Evolutionary conservation across 2,329 filamentous ascomycete species (phyloP).

Genomic region (Hawksworthiomyces lignivorus): DNA sequence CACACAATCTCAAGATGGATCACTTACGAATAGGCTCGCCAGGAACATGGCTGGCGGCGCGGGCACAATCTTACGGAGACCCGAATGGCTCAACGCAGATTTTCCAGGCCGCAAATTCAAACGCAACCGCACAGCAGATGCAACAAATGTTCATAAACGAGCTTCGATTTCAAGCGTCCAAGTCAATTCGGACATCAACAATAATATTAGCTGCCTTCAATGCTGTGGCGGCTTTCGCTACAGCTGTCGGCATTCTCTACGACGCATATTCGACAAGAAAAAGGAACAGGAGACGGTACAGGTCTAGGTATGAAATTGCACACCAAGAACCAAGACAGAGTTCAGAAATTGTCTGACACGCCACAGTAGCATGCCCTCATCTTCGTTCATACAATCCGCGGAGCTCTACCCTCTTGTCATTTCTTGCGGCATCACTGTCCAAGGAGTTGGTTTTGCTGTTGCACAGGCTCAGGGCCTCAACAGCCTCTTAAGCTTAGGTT

Average conservation of each 20-base stretch:
- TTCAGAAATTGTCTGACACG: no score
- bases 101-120: conserved; percentile 19
- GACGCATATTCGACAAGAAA: conserved; percentile 43
- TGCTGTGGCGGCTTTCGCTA: conserved; percentile 47
- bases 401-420: conserved; percentile 50
- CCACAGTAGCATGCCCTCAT: conserved; percentile 19
- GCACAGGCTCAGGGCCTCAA: conserved; percentile 49
- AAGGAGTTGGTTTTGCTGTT: conserved; percentile 49
- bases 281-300: conserved; percentile 31
- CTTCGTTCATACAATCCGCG: conserved; percentile 36
- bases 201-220: conserved; percentile 57
- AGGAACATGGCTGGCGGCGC: conserved; percentile 23
- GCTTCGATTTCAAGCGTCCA: conserved; percentile 44
- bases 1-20: conserved; percentile 8
- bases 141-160: conserved; percentile 37
- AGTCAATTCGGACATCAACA: conserved; percentile 52
- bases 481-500: conserved; percentile 42
- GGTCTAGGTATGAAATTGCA: conserved; percentile 31
- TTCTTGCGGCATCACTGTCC: conserved; percentile 48
- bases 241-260: conserved; percentile 48
- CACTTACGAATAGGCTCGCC: conserved; percentile 16
- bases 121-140: conserved; percentile 37
- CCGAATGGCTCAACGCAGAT: conserved; percentile 12
- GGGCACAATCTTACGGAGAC: conserved; percentile 17
- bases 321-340: no score